Percentiles rank a stretch among this genome's conserved stretches.
Conservation (phyloP, 345 rosid species). For the Ailanthus altissimus region DNA sequence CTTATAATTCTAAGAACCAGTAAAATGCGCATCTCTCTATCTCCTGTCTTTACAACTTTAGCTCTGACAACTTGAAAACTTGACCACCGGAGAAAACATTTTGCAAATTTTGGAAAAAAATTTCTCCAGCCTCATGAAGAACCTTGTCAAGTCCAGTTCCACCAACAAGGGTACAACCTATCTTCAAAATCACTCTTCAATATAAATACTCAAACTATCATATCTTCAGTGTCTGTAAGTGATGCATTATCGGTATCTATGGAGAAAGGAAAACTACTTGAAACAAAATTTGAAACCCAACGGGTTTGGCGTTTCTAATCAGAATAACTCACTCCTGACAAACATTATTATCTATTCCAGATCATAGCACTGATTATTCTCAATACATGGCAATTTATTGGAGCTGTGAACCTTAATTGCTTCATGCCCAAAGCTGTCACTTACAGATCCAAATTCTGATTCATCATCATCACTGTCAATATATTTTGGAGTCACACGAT, state of each 20-base stretch:
- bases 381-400: conserved; percentile 43
- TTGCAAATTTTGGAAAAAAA: conserved; percentile 1
- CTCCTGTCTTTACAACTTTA: neutral
- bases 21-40: neutral
- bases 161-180: neutral
- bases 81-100: neutral
- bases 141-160: conserved; percentile 15
- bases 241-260: neutral
- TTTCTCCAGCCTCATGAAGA: neutral
- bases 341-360: conserved; percentile 29
- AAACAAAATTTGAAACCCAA: neutral
- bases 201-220: neutral
- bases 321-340: neutral
- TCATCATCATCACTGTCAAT: conserved; percentile 61
- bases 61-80: neutral
- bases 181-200: conserved; percentile 23
- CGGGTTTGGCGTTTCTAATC: neutral
- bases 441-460: conserved; percentile 41
- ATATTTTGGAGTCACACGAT: conserved; percentile 50
- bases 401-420: conserved; percentile 41
- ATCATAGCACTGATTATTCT: conserved; percentile 49
- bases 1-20: neutral
- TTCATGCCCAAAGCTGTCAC: conserved; percentile 46
- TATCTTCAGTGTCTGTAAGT: neutral
- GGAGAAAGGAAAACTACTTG: neutral